These are phyloP conservation scores for Incumbomyces lentus DNA, from an alignment of 2,329 filamentous ascomycete species.

Conservation along the genomic window DNA sequence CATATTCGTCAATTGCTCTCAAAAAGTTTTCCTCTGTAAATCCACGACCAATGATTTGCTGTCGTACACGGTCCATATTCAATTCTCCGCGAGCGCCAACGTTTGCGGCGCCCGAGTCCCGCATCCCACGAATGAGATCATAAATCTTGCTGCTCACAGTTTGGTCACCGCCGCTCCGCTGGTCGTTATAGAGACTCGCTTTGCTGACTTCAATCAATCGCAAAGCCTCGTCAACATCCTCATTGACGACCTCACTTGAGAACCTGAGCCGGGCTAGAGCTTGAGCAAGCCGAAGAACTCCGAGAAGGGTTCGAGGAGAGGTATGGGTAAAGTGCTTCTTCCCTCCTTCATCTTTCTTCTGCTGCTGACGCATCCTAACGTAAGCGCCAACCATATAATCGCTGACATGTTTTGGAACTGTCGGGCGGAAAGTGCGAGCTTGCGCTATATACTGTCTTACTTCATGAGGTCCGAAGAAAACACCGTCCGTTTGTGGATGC, in stretches of 20 bases:
- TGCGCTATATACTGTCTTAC: conserved; percentile 93
- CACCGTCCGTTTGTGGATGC: conserved; percentile 64
- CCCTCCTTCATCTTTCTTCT: conserved; percentile 76
- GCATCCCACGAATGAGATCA: conserved; percentile 80
- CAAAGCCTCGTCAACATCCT: conserved; percentile 92
- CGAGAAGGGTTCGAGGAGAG: conserved; percentile 83
- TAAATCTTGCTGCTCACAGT: conserved; percentile 87
- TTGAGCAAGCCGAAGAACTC: conserved; percentile 84
- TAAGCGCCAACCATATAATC: conserved; percentile 98
- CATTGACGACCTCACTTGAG: conserved; percentile 69
- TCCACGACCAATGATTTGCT: conserved; percentile 87
- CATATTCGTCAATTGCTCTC: conserved; percentile 79
- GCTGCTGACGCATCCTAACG: conserved; percentile 82
- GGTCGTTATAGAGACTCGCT: conserved; percentile 70
- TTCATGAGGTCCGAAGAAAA: conserved; percentile 87
- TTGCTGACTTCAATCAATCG: conserved; percentile 88
- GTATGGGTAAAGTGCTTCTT: conserved; percentile 92
- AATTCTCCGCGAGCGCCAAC: conserved; percentile 70
- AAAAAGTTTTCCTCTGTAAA: conserved; percentile 93
- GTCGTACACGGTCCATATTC: conserved; percentile 77
- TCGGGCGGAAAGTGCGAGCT: conserved; percentile 78
- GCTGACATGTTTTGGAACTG: conserved; percentile 71
- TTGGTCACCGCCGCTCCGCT: conserved; percentile 52
- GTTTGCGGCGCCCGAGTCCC: conserved; percentile 69
- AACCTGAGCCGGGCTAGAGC: conserved; percentile 88